Evolutionary conservation across 139 green algal species (phyloP), one percentile per base, ranked within the genome.

Genomic region (Spirogloea muscicola): DNA sequence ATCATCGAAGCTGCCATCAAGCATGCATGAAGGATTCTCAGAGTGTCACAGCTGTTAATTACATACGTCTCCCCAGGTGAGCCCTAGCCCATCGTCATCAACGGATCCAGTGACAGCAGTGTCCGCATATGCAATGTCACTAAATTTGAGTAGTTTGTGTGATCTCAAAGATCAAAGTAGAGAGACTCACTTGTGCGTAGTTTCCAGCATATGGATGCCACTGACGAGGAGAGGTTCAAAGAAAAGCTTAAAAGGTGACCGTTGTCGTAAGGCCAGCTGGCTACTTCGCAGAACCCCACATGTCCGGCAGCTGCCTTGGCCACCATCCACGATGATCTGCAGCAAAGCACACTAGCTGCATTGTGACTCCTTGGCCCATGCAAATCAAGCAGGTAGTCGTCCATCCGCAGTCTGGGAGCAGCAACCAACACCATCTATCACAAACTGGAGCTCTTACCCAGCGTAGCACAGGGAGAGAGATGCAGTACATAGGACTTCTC

Each of bases 221-320:
- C 66, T 49, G 18, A 52, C 21, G 25, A 76, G 49, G 31, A 76
- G 46, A 1, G 67, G 67, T 36, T 76, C 67, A 29, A 68, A 76
- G 29, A 76, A 76, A 49, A 68, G 67, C 49, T 40, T 21, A 1
- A 76, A 16, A 3, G 67, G 51, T 39, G 67, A 42, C 29, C 48
- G 16, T 49, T 76, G 67, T 10, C 67, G 55, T 7, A 76, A 38
- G 55, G 36, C 66, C 38, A 76, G 49, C 67, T 76, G 67, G 49
- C 66, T 76, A 42, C 49, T 68, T 27, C 40, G 67, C 67, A 76
- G 67, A 49, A 76, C 67, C 29, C 67, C 67, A 7, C 67, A 76
- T 21, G 67, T 76, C 33, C 67, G 67, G 10, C 67, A 76, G 42
- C 67, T 76, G 39, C 67, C 67, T 34, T 49, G 49, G 1, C 67